A percentile compares a stretch with the other conserved stretches of the same genome.
Conservation (phyloP, 2,329 filamentous ascomycete genomes). For the Pseudocercospora vitis region DNA sequence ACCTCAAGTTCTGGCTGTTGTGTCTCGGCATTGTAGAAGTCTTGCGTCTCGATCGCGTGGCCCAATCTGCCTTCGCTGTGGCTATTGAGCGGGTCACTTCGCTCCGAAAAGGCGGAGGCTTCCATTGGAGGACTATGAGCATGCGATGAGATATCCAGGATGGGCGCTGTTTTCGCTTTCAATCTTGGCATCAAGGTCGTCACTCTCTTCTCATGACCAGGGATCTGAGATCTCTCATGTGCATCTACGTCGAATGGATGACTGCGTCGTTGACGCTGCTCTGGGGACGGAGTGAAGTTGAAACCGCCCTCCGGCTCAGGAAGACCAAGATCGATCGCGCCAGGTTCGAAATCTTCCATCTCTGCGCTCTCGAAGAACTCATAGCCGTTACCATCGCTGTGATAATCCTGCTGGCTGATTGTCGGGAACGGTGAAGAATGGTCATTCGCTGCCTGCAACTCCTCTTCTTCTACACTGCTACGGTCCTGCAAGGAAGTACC, state of each 20-base stretch:
- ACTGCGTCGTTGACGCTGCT: background rate
- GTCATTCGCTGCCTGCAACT: conserved; percentile 1
- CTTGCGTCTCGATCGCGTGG: conserved; percentile 34
- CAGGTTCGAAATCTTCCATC: conserved; percentile 2
- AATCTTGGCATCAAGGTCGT: too few relatives aligned
- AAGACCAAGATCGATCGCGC: conserved; percentile 30
- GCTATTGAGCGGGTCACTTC: background rate
- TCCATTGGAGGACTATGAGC: too few relatives aligned
- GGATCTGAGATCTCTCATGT: too few relatives aligned
- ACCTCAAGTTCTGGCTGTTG: conserved; percentile 35
- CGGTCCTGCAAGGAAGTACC: background rate
- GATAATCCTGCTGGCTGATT: conserved; percentile 4
- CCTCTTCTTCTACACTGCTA: too few relatives aligned
- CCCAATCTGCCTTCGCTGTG: background rate
- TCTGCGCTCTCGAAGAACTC: conserved; percentile 17
- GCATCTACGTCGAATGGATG: background rate
- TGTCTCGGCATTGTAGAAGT: conserved; percentile 36
- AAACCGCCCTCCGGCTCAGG: conserved; percentile 35
- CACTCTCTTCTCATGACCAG: too few relatives aligned
- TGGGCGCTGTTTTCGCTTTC: too few relatives aligned
- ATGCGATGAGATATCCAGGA: conserved; percentile 15
- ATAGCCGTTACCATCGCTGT: background rate
- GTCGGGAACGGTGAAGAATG: background rate
- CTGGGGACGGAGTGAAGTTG: conserved; percentile 17
- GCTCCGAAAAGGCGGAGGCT: too few relatives aligned